Conservation (phyloP, 2,329 filamentous ascomycete genomes). For the Phyllosticta citrichinensis region DNA sequence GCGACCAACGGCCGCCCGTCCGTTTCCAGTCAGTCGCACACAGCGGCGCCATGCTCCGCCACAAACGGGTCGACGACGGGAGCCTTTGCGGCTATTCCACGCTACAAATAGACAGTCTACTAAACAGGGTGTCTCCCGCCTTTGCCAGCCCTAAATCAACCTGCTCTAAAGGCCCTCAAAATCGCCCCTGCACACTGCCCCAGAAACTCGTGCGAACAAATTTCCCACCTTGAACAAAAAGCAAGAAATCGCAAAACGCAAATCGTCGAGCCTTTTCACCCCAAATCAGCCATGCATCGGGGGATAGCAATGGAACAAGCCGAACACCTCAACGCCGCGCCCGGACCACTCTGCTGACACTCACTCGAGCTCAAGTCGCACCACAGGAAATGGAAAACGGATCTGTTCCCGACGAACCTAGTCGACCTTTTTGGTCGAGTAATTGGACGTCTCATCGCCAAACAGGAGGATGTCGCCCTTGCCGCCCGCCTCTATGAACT, state of each 20-base stretch:
- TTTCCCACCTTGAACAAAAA: neutral
- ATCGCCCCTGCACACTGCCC: neutral
- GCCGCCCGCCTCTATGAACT: conserved; percentile 78
- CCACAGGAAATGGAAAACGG: neutral
- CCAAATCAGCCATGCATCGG: neutral
- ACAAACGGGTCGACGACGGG: neutral
- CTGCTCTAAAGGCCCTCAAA: neutral
- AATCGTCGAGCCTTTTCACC: neutral
- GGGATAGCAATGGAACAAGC: neutral
- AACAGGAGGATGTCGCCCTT: conserved; percentile 76
- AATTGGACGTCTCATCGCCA: conserved; percentile 42
- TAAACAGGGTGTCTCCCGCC: neutral
- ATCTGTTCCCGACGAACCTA: neutral
- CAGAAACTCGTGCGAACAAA: neutral
- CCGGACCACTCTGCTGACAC: neutral
- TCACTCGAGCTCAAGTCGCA: neutral
- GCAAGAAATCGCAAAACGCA: neutral
- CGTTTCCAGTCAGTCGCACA: neutral
- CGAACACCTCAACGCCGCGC: neutral
- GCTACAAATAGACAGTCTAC: neutral
- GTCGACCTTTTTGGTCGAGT: neutral
- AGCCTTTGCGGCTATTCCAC: neutral
- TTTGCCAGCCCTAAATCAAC: neutral
- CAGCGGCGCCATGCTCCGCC: neutral
- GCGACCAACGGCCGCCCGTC: neutral